phyloP scores from a whole-genome alignment of 83 land plant genomes.

The Picea abies region DNA sequence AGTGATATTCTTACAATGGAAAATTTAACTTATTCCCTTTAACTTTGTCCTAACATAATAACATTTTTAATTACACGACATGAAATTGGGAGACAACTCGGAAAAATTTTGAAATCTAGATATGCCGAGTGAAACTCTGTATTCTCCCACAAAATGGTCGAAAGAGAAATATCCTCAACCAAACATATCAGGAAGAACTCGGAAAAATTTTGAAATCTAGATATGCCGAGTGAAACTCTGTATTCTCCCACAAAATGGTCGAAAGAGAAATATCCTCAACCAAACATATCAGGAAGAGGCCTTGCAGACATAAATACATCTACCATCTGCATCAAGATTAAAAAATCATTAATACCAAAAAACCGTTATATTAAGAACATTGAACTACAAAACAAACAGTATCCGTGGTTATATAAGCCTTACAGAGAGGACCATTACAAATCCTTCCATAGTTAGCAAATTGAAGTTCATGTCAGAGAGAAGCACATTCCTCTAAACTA shows the following conservation, averaged over 20 bases:
- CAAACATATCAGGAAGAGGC: constrained; percentile 68
- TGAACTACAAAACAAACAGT: neutral
- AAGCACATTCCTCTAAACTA: neutral
- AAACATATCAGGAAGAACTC: constrained; percentile 55
- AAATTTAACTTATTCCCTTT: neutral
- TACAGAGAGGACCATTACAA: neutral
- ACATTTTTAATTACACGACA: neutral
- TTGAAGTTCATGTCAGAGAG: neutral
- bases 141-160: neutral
- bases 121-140: neutral
- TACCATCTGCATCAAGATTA: constrained; percentile 53
- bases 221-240: neutral
- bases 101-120: neutral
- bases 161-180: neutral
- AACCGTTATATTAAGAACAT: neutral
- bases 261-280: neutral
- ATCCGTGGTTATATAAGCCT: neutral
- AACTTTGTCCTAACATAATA: no score
- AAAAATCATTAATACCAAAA: neutral
- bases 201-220: neutral
- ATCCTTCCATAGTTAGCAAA: neutral
- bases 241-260: neutral
- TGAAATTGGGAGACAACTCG: neutral
- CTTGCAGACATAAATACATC: constrained; percentile 72
- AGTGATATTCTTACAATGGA: neutral